These are phyloP conservation scores for Astrothelium macrocarpum DNA, from an alignment of 495 filamentous ascomycete species.

Conservation along the genomic window DNA sequence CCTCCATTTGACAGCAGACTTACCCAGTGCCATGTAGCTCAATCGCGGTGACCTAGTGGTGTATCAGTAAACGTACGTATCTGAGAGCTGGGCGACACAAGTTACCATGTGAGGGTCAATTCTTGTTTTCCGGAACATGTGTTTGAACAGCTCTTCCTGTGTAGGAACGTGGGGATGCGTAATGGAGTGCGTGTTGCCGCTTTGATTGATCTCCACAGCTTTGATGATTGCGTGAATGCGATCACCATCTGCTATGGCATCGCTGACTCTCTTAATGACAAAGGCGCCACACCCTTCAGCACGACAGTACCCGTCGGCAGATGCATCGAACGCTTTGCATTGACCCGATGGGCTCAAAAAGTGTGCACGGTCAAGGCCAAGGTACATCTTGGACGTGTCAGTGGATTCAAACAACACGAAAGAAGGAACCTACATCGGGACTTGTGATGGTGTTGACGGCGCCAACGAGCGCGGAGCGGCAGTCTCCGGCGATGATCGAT, in stretches of 20 bases:
- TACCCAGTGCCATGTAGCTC: slow-evolving; percentile 5
- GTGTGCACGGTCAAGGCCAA: slow-evolving; percentile 4
- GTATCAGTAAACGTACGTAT: slow-evolving; percentile 4
- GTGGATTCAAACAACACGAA: slow-evolving; percentile 26
- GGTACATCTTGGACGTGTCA: slow-evolving; percentile 10
- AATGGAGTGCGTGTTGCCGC: slow-evolving; percentile 7
- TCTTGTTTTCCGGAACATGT: slow-evolving; percentile 11
- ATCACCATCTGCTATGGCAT: slow-evolving; percentile 11
- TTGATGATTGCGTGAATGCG: slow-evolving; percentile 19
- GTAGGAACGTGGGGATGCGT: slow-evolving; percentile 9
- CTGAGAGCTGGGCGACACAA: neutral
- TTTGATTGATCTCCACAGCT: slow-evolving; percentile 8
- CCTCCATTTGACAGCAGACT: slow-evolving; percentile 2
- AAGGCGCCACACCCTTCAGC: slow-evolving; percentile 6
- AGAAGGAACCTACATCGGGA: slow-evolving; percentile 5
- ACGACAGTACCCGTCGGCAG: slow-evolving; percentile 15
- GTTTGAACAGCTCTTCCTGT: slow-evolving; percentile 8
- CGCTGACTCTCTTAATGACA: slow-evolving; percentile 6
- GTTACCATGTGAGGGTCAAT: slow-evolving; percentile 7
- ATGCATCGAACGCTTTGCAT: slow-evolving; percentile 10
- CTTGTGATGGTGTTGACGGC: slow-evolving; percentile 24
- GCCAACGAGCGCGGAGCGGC: slow-evolving; percentile 40
- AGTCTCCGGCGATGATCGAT: slow-evolving; percentile 33
- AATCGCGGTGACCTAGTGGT: neutral
- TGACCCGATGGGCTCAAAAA: slow-evolving; percentile 7